Evolutionary conservation across 371 early-diverging fungal genomes (phyloP).

Genomic region (Blakeslea trispora): DNA sequence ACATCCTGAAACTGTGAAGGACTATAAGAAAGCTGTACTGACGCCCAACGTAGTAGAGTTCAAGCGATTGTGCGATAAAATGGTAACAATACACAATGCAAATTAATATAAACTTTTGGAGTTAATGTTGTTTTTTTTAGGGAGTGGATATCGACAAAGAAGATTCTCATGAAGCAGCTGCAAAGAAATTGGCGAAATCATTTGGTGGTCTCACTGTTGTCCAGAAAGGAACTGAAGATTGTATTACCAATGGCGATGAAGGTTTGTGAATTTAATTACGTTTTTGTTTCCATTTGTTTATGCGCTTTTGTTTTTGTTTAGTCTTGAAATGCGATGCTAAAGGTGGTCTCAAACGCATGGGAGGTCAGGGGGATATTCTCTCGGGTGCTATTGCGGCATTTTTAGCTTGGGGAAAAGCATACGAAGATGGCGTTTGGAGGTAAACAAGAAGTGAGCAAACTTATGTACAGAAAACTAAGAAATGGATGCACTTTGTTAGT

Average conservation of each 20-base stretch:
- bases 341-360: constrained; percentile 90
- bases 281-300: constrained; percentile 5
- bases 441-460: constrained; percentile 27
- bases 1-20: constrained; percentile 69
- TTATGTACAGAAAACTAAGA: neutral
- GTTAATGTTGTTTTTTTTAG: constrained; percentile 30
- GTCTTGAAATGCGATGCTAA: constrained; percentile 62
- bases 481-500: constrained; percentile 17
- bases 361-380: constrained; percentile 98
- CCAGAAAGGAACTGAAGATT: constrained; percentile 83
- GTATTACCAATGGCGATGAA: constrained; percentile 74
- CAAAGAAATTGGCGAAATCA: constrained; percentile 48
- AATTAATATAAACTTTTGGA: neutral
- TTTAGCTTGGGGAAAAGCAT: constrained; percentile 81
- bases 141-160: constrained; percentile 35
- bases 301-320: constrained; percentile 18
- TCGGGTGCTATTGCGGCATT: constrained; percentile 88
- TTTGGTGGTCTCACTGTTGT: constrained; percentile 78
- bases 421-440: constrained; percentile 63
- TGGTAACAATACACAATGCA: constrained; percentile 44
- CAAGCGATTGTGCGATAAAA: constrained; percentile 69
- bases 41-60: constrained; percentile 95
- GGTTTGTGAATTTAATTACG: constrained; percentile 1
- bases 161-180: constrained; percentile 38
- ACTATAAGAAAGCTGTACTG: constrained; percentile 77